These are phyloP conservation scores for Laburnicola sp. DNA, from an alignment of 2,329 filamentous ascomycete genomes.

Conservation along the genomic window DNA sequence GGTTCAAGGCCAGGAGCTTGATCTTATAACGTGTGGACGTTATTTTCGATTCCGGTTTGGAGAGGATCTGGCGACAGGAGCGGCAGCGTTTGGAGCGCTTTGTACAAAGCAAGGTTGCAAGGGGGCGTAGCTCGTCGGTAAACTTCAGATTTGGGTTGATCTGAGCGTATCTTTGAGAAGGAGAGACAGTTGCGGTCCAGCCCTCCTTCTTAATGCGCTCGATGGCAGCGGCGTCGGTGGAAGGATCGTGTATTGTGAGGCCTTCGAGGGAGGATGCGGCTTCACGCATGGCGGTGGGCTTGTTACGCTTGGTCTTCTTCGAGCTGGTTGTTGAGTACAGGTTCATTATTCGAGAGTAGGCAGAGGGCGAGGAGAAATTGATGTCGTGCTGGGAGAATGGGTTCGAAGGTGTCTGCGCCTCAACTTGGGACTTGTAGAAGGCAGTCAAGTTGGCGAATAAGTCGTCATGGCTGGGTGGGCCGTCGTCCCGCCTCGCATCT, in stretches of 20 bases:
- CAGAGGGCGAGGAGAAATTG: constrained; percentile 73
- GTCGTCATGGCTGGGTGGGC: constrained; percentile 62
- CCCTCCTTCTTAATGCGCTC: constrained; percentile 60
- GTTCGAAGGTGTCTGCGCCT: constrained; percentile 56
- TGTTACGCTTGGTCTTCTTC: constrained; percentile 63
- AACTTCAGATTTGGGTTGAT: constrained; percentile 61
- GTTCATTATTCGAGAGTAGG: constrained; percentile 86
- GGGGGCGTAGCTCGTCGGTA: constrained; percentile 73
- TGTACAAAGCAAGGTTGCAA: constrained; percentile 80
- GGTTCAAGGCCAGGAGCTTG: constrained; percentile 78
- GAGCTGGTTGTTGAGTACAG: constrained; percentile 67
- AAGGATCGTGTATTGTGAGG: constrained; percentile 63
- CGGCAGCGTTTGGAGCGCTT: constrained; percentile 94
- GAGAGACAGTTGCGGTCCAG: constrained; percentile 65
- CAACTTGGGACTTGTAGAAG: constrained; percentile 82
- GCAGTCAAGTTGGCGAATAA: constrained; percentile 73
- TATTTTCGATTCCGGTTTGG: constrained; percentile 90
- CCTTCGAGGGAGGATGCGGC: constrained; percentile 72
- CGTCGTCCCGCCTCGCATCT: constrained; percentile 10
- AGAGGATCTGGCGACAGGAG: constrained; percentile 89
- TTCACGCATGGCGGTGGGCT: constrained; percentile 77
- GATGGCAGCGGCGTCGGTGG: constrained; percentile 63
- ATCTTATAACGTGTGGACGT: constrained; percentile 90
- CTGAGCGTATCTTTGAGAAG: constrained; percentile 57
- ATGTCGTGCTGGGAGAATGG: constrained; percentile 50